These are phyloP conservation scores for Themeda triandra DNA, from an alignment of 176 grass and related monocot genomes.

Conservation along the genomic window DNA sequence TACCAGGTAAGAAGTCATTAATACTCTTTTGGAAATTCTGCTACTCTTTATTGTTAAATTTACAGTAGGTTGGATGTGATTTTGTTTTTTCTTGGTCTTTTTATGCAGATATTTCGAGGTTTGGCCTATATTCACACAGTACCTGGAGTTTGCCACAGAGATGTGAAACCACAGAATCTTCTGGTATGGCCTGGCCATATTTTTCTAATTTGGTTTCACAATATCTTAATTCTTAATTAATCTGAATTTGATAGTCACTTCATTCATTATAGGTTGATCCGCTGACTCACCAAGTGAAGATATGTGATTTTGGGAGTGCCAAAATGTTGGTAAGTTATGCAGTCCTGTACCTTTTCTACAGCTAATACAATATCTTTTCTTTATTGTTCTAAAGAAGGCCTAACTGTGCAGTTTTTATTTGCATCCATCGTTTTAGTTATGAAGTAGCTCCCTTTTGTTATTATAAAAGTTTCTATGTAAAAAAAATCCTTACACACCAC, in stretches of 20 bases:
- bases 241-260: not conserved
- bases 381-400: not conserved
- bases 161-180: constrained; percentile 97
- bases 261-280: constrained; percentile 71
- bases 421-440: not conserved
- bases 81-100: constrained; percentile 13
- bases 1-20: constrained; percentile 66
- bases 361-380: not conserved
- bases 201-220: constrained; percentile 19
- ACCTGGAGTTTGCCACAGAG: constrained; percentile 95
- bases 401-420: not conserved
- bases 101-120: constrained; percentile 81
- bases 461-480: not conserved
- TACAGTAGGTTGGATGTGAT: not conserved
- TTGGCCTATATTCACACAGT: constrained; percentile 93
- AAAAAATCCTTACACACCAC: not conserved
- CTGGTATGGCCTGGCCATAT: constrained; percentile 50
- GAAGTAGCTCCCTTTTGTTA: not conserved
- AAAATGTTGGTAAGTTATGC: constrained; percentile 87
- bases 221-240: not conserved
- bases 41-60: not conserved
- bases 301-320: constrained; percentile 98
- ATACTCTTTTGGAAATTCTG: not conserved
- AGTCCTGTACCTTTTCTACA: not conserved
- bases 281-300: constrained; percentile 92